Base-by-base conservation (phyloP, 106 monocot species). In the Iris macrosiphon region DNA sequence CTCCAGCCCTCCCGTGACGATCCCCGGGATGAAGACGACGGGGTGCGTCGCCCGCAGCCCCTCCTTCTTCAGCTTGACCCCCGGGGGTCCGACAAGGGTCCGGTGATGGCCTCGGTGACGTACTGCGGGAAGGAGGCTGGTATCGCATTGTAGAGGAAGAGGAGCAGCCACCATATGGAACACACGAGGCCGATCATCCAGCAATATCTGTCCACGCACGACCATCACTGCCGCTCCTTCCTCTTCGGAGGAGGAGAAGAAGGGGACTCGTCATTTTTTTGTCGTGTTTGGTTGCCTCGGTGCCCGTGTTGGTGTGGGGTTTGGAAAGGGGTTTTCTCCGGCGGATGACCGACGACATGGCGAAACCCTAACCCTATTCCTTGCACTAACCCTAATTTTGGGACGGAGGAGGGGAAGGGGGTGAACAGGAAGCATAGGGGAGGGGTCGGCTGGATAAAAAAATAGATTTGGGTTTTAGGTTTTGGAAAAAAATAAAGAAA, bases 1-100 rank as follows among this genome's bases (percentile, higher is more conserved):
- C 80, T 99, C 98, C 40, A 99, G 70, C 4, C 98, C 98, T 0
- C 98, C 91, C 12, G 98, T 99, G 50, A 99, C 98, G 39, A 99
- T 99, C 15, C 98, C 98, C 12, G 98, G 98, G n/a, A 99, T 91
- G 57, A 99, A 99, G 7, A 99, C 98, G 31, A 99, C 98, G 17
- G 98, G 98, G 32, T 99, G 98, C 55, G 52, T 74, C n/a, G 73
- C 98, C 21, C 21, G 26, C 21, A 99, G 65, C 42, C 98, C 98
- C 54, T 91, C 98, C 71, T 91, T 99, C 68, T 49, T 63, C 24
- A 99, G 75, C 73, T 91, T 99, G 37, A 87, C 64, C 18, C 98
- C 98, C 3, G 98, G 98, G 98, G 91, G 16, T 99, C 98, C 27
- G 98, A 75, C 52, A 91, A 22, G 47, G 91, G 98, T 19, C 98